Base-by-base conservation (phyloP, 164 flowering plant species). In the Nymphaea colorata region DNA sequence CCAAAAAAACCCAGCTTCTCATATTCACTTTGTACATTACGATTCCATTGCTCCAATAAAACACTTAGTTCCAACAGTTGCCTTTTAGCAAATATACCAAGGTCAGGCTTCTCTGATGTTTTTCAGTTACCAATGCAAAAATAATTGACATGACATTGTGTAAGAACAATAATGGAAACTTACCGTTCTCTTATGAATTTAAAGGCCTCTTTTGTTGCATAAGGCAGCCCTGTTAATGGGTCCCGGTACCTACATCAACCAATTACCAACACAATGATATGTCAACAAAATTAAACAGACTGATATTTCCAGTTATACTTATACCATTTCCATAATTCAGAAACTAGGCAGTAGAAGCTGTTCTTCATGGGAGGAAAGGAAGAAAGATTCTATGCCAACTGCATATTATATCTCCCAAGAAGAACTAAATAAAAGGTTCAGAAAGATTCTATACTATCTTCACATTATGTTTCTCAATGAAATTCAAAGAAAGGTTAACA, bases 131-230 rank as follows among this genome's bases (percentile, higher is more conserved):
- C 5, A 41, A 41, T 12, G 15, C 47, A 17, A 67, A 15, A 43
- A 36, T 3, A 16, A 53, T 47, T 1, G 8, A 18, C 14, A 42
- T 41, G 8, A 8, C 62, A 18, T 42, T 43, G 6, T 42, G 59
- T 59, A 74, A n/a, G 62, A 6, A 68, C 64, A 8, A 44, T 6
- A 66, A 41, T 41, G 68, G 6, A 72, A 43, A 4, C 69, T 71
- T 83, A 91, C 99, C 90, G 78, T 76, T 92, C 83, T 47, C 94
- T 85, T 42, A 95, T 80, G 66, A 81, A 75, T 73, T 80, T 86
- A 72, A 95, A 95, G 67, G 99, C 96, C 78, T 95, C 98, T 76
- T 85, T 87, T 53, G 92, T 95, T 61, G 98, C 94, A 78, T 88
- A 95, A 68, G 91, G 87, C 70, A 85, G 65, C 43, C 98, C 99